Conservation (phyloP, 148 eudicot genomes). For the Fagopyrum homotropicum region DNA sequence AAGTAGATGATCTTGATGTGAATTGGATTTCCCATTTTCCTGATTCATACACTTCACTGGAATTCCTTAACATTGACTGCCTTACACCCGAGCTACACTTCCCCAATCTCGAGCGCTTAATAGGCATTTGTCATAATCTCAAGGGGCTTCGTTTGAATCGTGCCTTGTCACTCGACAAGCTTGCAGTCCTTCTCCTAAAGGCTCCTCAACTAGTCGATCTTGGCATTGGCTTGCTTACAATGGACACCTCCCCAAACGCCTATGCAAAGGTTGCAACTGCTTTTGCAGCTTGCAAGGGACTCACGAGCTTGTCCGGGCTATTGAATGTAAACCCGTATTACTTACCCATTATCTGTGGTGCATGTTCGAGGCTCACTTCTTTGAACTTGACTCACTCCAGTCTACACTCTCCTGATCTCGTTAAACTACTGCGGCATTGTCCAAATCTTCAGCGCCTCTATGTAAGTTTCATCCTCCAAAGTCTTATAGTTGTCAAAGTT, state of each 20-base stretch:
- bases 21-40: slow-evolving; percentile 78
- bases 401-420: slow-evolving; percentile 47
- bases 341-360: slow-evolving; percentile 51
- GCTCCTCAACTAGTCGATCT: slow-evolving; percentile 69
- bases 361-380: slow-evolving; percentile 51
- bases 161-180: slow-evolving; percentile 50
- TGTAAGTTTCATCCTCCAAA: slow-evolving; percentile 24
- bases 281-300: slow-evolving; percentile 42
- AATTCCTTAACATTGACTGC: slow-evolving; percentile 78
- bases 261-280: slow-evolving; percentile 31
- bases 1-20: slow-evolving; percentile 69
- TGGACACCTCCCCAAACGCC: slow-evolving; percentile 49
- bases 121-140: slow-evolving; percentile 57
- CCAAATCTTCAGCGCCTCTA: slow-evolving; percentile 57
- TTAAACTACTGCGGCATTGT: slow-evolving; percentile 63
- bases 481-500: too few species aligned
- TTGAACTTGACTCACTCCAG: slow-evolving; percentile 77
- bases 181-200: slow-evolving; percentile 44
- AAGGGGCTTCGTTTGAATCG: slow-evolving; percentile 55
- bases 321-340: slow-evolving; percentile 43
- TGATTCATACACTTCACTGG: slow-evolving; percentile 69
- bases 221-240: slow-evolving; percentile 61
- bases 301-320: slow-evolving; percentile 68
- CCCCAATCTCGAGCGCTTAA: slow-evolving; percentile 60
- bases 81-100: slow-evolving; percentile 64